These are phyloP conservation scores for Diutina siamensis DNA, from an alignment of 1,139 yeast species.

Conservation along the genomic window DNA sequence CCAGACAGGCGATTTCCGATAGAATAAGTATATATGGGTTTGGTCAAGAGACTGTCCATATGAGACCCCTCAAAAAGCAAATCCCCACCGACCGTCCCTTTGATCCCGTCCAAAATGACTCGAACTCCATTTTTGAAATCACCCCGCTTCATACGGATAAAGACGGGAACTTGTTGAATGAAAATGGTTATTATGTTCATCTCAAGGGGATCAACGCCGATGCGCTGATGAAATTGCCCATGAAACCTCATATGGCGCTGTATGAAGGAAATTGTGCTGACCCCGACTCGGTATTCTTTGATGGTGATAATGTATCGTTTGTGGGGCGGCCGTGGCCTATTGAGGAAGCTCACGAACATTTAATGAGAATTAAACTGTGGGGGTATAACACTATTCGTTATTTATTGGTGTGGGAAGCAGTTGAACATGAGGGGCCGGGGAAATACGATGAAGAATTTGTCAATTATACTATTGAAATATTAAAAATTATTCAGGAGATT, in stretches of 20 bases:
- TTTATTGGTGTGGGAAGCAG: conserved; percentile 83
- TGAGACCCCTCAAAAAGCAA: conserved; percentile 15
- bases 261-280: conserved; percentile 36
- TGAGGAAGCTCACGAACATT: conserved; percentile 59
- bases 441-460: conserved; percentile 68
- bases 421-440: conserved; percentile 86
- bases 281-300: conserved; percentile 38
- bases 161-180: conserved; percentile 12
- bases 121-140: conserved; percentile 9
- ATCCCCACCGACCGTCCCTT: conserved; percentile 15
- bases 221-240: conserved; percentile 64
- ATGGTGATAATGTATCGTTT: conserved; percentile 65
- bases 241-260: conserved; percentile 42
- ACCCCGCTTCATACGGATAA: not conserved
- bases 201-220: conserved; percentile 81
- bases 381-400: conserved; percentile 76
- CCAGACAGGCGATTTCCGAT: conserved; percentile 1
- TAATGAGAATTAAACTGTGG: conserved; percentile 60
- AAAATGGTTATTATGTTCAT: conserved; percentile 52
- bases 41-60: not conserved
- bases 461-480: conserved; percentile 53
- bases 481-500: conserved; percentile 43
- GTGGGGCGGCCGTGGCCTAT: conserved; percentile 75
- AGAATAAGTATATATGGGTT: conserved; percentile 5
- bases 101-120: conserved; percentile 9